Evolutionary conservation across 2,329 filamentous ascomycete genomes (phyloP).

Genomic region (Paraconiothyrium brasiliense): DNA sequence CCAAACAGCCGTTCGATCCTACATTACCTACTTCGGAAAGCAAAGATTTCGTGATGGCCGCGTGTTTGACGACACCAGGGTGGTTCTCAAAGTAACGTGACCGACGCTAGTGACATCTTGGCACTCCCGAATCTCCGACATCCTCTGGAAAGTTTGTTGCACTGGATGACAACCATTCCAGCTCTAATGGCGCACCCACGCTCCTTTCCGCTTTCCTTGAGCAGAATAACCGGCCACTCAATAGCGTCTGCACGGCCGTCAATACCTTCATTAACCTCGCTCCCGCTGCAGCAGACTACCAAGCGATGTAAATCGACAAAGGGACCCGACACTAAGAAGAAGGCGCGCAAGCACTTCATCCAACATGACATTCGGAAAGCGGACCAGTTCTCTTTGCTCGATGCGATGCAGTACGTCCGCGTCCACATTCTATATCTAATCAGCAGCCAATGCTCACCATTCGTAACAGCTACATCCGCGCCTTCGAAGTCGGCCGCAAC

Average conservation of each 20-base stretch:
- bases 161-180: slow-evolving; percentile 18
- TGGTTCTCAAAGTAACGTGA: not conserved
- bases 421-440: not conserved
- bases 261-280: slow-evolving; percentile 34
- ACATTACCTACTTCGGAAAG: too few species aligned
- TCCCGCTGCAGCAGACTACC: slow-evolving; percentile 44
- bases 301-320: slow-evolving; percentile 53
- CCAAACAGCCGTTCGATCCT: too few species aligned
- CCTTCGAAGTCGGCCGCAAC: slow-evolving; percentile 86
- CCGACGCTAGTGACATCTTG: not conserved
- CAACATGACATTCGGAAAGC: slow-evolving; percentile 70
- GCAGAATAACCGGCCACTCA: slow-evolving; percentile 37
- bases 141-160: slow-evolving; percentile 31
- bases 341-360: slow-evolving; percentile 72
- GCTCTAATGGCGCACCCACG: slow-evolving; percentile 47
- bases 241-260: slow-evolving; percentile 30
- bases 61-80: not conserved
- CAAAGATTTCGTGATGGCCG: too few species aligned
- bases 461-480: slow-evolving; percentile 79
- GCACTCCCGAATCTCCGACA: slow-evolving; percentile 5
- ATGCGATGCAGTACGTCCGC: slow-evolving; percentile 82
- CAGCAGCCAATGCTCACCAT: too few species aligned
- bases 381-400: slow-evolving; percentile 81
- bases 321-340: slow-evolving; percentile 57
- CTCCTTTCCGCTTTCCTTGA: slow-evolving; percentile 44